These are phyloP conservation scores for Cenococcum geophilum DNA, from an alignment of 495 filamentous ascomycete genomes.

Conservation along the genomic window DNA sequence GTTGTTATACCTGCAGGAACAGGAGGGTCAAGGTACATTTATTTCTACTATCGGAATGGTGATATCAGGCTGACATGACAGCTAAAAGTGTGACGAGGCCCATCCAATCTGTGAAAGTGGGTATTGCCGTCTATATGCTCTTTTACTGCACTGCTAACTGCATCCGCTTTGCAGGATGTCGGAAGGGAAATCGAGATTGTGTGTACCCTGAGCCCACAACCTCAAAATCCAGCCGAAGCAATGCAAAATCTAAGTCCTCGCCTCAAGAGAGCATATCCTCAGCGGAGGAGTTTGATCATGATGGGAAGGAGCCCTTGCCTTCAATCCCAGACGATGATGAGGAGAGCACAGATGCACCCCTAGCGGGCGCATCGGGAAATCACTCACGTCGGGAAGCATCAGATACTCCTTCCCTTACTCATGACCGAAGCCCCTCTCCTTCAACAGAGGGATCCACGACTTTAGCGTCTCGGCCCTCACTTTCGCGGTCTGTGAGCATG, in stretches of 20 bases:
- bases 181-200: constrained; percentile 79
- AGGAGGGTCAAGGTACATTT: constrained; percentile 76
- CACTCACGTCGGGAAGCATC: constrained; percentile 27
- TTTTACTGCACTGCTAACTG: not conserved
- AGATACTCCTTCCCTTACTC: constrained; percentile 32
- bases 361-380: constrained; percentile 32
- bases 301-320: constrained; percentile 49
- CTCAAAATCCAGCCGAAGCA: constrained; percentile 39
- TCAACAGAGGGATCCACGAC: constrained; percentile 32
- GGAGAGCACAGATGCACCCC: constrained; percentile 39
- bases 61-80: constrained; percentile 14
- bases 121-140: constrained; percentile 24
- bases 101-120: constrained; percentile 83
- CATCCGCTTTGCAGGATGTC: constrained; percentile 53
- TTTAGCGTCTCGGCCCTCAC: constrained; percentile 6
- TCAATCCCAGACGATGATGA: constrained; percentile 65
- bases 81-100: constrained; percentile 70
- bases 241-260: constrained; percentile 39
- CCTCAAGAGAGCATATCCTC: constrained; percentile 43
- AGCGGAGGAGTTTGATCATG: constrained; percentile 50
- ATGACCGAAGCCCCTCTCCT: constrained; percentile 34
- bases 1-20: constrained; percentile 88
- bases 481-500: constrained; percentile 20
- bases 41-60: constrained; percentile 5
- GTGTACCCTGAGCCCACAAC: constrained; percentile 66